Conservation (phyloP, 2,329 filamentous ascomycete species). For the Exophiala phaeomuriformis region DNA sequence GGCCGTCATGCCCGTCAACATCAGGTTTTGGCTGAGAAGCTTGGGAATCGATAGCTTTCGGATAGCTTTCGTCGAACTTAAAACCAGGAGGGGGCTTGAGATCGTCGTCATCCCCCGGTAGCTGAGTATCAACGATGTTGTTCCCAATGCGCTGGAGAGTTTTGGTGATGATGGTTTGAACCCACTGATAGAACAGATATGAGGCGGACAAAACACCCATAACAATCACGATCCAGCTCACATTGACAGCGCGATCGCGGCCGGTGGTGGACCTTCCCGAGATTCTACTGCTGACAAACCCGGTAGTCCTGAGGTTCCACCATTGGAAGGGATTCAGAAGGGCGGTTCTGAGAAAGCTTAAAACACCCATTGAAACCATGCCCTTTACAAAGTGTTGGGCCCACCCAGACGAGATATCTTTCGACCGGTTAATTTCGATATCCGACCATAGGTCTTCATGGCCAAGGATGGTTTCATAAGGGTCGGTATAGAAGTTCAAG, state of each 20-base stretch:
- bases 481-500: conserved; percentile 80
- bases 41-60: background rate
- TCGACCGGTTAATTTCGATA: conserved; percentile 14
- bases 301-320: conserved; percentile 63
- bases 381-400: conserved; percentile 80
- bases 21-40: background rate
- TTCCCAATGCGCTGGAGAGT: conserved; percentile 25
- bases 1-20: background rate
- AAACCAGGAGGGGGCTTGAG: conserved; percentile 26
- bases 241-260: conserved; percentile 66
- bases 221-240: conserved; percentile 71
- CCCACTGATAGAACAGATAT: conserved; percentile 26
- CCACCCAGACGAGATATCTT: conserved; percentile 53
- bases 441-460: conserved; percentile 33
- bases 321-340: conserved; percentile 66
- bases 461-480: conserved; percentile 51
- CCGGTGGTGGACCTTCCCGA: conserved; percentile 45
- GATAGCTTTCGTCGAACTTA: conserved; percentile 13
- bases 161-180: conserved; percentile 23
- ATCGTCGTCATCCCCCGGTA: conserved; percentile 27
- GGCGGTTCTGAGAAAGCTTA: conserved; percentile 77
- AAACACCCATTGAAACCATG: conserved; percentile 75
- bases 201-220: conserved; percentile 55
- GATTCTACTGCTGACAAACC: conserved; percentile 36
- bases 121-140: conserved; percentile 27